These are phyloP conservation scores for Moricandia moricandioides DNA, from an alignment of 345 rosid genomes.

Conservation along the genomic window DNA sequence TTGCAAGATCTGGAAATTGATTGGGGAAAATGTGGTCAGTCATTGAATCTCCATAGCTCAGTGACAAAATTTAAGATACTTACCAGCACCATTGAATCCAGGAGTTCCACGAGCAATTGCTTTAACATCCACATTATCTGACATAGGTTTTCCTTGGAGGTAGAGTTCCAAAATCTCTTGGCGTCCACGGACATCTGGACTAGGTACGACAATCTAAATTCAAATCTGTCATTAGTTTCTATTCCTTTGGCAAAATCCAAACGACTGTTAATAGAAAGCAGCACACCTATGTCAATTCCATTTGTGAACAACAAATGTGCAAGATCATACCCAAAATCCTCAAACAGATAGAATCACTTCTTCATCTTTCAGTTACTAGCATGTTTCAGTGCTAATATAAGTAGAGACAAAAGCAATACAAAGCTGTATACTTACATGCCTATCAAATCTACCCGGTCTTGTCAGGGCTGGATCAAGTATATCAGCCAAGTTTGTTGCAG, in stretches of 20 bases:
- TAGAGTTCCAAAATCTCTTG: slow-evolving; percentile 97
- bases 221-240: slow-evolving; percentile 33
- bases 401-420: background rate
- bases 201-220: slow-evolving; percentile 85
- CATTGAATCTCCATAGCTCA: slow-evolving; percentile 2
- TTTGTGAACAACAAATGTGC: no score
- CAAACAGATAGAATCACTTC: background rate
- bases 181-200: slow-evolving; percentile 92
- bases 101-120: slow-evolving; percentile 98
- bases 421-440: slow-evolving; percentile 78
- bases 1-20: slow-evolving; percentile 72
- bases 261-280: background rate
- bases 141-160: slow-evolving; percentile 87
- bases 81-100: slow-evolving; percentile 99
- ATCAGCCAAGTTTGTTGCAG: slow-evolving; percentile 98
- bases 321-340: background rate
- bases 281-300: background rate
- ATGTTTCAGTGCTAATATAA: background rate
- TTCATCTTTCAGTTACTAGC: background rate
- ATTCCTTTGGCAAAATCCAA: background rate
- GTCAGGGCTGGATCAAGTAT: slow-evolving; percentile 99
- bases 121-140: slow-evolving; percentile 82
- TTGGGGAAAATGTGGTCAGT: background rate
- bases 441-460: slow-evolving; percentile 98
- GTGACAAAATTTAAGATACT: slow-evolving; percentile 17